Percentiles rank a stretch among this genome's conserved stretches.
Conservation (phyloP, 2,329 filamentous ascomycete species). For the Epicoccum sorghinum region DNA sequence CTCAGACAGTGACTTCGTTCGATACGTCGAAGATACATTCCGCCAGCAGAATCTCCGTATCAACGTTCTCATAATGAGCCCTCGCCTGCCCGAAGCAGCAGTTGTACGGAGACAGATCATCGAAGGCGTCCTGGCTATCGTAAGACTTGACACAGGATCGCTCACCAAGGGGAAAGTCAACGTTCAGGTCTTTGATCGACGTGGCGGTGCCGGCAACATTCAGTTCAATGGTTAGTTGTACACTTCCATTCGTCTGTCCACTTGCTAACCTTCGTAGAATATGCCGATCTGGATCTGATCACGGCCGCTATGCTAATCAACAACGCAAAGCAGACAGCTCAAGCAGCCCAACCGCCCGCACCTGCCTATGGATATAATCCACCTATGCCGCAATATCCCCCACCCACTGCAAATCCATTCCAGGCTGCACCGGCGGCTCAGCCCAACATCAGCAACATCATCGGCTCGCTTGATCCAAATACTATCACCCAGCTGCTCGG, state of each 20-base stretch:
- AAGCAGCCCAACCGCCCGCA: conserved; percentile 40
- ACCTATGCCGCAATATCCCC: conserved; percentile 33
- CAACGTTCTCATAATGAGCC: conserved; percentile 79
- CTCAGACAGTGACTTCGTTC: conserved; percentile 70
- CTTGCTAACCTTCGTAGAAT: conserved; percentile 61
- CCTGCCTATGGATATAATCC: conserved; percentile 34
- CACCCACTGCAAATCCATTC: conserved; percentile 44
- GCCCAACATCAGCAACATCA: conserved; percentile 66
- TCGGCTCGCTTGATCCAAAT: conserved; percentile 70
- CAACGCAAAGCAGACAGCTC: conserved; percentile 65
- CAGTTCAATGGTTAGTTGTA: conserved; percentile 69
- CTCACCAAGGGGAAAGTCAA: conserved; percentile 76
- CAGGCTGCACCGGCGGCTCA: conserved; percentile 39
- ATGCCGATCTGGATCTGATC: conserved; percentile 77
- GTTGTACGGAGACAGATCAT: conserved; percentile 85
- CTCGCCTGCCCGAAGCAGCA: conserved; percentile 75
- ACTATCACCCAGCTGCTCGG: conserved; percentile 74
- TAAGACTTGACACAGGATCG: conserved; percentile 73
- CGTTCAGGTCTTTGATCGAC: conserved; percentile 84
- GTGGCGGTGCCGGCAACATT: conserved; percentile 73
- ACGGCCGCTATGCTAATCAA: conserved; percentile 82
- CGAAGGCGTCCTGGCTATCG: conserved; percentile 86
- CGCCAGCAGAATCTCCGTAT: conserved; percentile 72
- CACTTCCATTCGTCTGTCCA: background rate
- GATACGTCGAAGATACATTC: conserved; percentile 81